Conservation (phyloP, 768 basidiomycete species). For the Hygrophoropsis aurantiaca region DNA sequence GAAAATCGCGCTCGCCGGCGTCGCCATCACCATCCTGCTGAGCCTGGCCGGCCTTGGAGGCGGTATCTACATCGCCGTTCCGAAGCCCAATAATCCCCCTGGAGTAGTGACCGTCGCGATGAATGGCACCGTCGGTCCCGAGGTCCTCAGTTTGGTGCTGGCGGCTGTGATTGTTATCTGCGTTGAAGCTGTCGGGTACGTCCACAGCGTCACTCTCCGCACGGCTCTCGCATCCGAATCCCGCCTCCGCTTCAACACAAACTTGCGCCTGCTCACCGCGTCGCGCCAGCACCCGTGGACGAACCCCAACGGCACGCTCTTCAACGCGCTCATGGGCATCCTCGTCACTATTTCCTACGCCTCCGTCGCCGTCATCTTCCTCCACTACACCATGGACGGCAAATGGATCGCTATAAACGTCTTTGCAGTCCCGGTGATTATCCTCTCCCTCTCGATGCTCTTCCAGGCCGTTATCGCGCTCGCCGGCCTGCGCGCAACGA, state of each 20-base stretch:
- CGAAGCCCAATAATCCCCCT: constrained; percentile 3
- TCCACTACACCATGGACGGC: background rate
- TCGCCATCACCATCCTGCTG: constrained; percentile 20
- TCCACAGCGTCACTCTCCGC: constrained; percentile 26
- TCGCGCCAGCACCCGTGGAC: constrained; percentile 6
- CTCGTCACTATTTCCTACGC: constrained; percentile 29
- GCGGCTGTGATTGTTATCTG: constrained; percentile 26
- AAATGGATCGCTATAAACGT: constrained; percentile 15
- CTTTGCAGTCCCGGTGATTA: constrained; percentile 23
- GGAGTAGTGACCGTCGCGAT: constrained; percentile 14
- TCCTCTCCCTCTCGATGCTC: constrained; percentile 23
- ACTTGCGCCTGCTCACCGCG: constrained; percentile 28
- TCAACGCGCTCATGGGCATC: constrained; percentile 21
- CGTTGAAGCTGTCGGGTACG: constrained; percentile 28
- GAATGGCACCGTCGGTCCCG: background rate
- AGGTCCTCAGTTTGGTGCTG: constrained; percentile 23
- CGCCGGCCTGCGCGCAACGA: constrained; percentile 15
- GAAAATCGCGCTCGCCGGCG: constrained; percentile 20
- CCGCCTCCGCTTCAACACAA: constrained; percentile 26
- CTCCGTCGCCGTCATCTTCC: constrained; percentile 18
- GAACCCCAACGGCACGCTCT: constrained; percentile 22
- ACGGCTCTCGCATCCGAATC: constrained; percentile 23
- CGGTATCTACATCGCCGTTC: constrained; percentile 12
- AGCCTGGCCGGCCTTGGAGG: constrained; percentile 20
- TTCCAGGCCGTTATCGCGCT: constrained; percentile 25